A percentile compares a stretch with the other conserved stretches of the same genome.
Conservation (phyloP, 306 rosid species). For the Notholithocarpus densiflorus region DNA sequence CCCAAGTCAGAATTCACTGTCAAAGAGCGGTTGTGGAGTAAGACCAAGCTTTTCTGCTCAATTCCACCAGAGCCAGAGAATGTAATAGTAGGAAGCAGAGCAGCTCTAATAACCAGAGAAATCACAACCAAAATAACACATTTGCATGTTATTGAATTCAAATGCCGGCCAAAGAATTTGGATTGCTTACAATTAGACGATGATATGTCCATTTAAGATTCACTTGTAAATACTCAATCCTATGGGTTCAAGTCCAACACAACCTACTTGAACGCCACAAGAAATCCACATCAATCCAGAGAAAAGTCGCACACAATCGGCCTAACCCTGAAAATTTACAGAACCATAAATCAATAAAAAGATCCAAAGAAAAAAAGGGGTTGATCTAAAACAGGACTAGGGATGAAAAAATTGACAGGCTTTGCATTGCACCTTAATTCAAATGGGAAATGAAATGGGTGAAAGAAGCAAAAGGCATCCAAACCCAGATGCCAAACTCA, state of each 20-base stretch:
- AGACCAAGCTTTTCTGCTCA: conserved; percentile 42
- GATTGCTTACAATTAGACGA: conserved; percentile 37
- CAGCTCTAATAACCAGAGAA: conserved; percentile 54
- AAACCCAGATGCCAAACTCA: neutral
- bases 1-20: conserved; percentile 22
- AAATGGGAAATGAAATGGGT: neutral
- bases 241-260: conserved; percentile 1
- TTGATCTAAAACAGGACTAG: neutral
- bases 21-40: conserved; percentile 30
- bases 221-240: conserved; percentile 7
- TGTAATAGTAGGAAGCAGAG: conserved; percentile 37
- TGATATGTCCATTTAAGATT: conserved; percentile 50
- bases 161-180: conserved; percentile 32
- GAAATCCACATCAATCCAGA: conserved; percentile 2
- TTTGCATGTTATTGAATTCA: conserved; percentile 54
- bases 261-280: neutral
- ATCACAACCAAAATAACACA: conserved; percentile 53
- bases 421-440: neutral
- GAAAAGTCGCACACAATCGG: neutral
- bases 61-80: conserved; percentile 32
- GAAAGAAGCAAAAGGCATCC: neutral
- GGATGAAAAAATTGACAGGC: neutral
- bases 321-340: conserved; percentile 11
- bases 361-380: neutral
- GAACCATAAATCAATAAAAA: conserved; percentile 21